Evolutionary conservation across 2,329 filamentous ascomycete genomes (phyloP), one percentile per base, ranked within the genome.

Genomic region (Colletotrichum endophyticum): DNA sequence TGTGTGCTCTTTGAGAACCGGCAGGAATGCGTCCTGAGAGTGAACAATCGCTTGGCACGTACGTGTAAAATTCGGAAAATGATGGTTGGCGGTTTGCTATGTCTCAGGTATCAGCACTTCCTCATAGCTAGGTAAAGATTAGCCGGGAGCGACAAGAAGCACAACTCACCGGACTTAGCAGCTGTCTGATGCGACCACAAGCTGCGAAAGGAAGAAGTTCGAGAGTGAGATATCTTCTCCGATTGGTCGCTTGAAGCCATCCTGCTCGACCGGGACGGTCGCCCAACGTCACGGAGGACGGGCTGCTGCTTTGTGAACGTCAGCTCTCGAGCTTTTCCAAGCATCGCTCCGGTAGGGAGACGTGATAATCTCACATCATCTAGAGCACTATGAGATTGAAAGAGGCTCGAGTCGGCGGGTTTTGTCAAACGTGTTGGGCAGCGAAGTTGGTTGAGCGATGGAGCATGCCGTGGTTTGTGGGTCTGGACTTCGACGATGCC

Each of bases 401-500:
- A 44, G 25, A 49, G 25, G 8, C 49, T 22, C 74, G 56, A 56
- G 30, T 57, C 69, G 32, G 71, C 34, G 44, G 49, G 11, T 61
- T 66, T 56, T 28, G 64, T 30, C 27, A 57, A 56, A 62, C 53
- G 53, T 28, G n/a, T 75, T 64, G 32, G 67, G 68, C 67, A n/a
- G 61, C 59, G 75, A 77, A 67, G 75, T 71, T 63, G 66, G n/a
- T 72, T 22, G 53, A 76, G 61, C 39, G 57, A 77, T 67, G 72
- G 72, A 68, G 66, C 72, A 68, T 34, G 67, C 72, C 53, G 72
- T 22, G 44, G 72, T 57, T 56, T 75, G 75, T 77, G 75, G 75
- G 72, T 63, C 66, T 72, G 28, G 32, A 62, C 25, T 56, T 67
- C 49, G 71, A 76, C 32, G 59, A 68, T 49, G 39, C 25, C 16